Conservation (phyloP, 176 grass and related monocot genomes). For the Zoysia pacifica region DNA sequence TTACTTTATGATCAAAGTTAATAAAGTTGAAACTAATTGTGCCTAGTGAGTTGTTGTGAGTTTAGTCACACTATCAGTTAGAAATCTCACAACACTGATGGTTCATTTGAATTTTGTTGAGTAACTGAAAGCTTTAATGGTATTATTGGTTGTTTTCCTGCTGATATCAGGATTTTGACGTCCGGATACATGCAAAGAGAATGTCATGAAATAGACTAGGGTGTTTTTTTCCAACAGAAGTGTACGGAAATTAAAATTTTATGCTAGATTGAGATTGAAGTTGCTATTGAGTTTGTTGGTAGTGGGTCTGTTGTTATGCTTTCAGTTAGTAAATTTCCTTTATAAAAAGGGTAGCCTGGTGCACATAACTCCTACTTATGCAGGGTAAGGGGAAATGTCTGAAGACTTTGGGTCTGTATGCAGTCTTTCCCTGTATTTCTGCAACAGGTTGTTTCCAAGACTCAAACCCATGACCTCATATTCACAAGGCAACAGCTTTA, state of each 20-base stretch:
- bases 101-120: not conserved
- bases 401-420: too few relatives aligned
- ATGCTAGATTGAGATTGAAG: slow-evolving; percentile 20
- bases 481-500: too few relatives aligned
- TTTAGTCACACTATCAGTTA: not conserved
- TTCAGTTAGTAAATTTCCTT: slow-evolving; percentile 11
- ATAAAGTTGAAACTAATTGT: slow-evolving; percentile 17
- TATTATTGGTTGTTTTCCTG: not conserved
- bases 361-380: too few relatives aligned
- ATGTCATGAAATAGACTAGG: not conserved
- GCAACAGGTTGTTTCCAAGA: too few relatives aligned
- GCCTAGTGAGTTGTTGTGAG: not conserved
- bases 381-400: too few relatives aligned
- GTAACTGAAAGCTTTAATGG: not conserved
- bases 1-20: not conserved
- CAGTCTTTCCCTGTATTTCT: too few relatives aligned
- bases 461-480: too few relatives aligned
- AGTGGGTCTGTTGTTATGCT: slow-evolving; percentile 26
- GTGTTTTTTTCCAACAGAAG: not conserved
- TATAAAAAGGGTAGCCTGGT: too few relatives aligned
- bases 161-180: not conserved
- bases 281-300: slow-evolving; percentile 11
- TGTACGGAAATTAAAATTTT: slow-evolving; percentile 11
- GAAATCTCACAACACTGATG: not conserved
- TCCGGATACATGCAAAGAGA: not conserved